These are phyloP conservation scores for Alternaria postmessia DNA, from an alignment of 2,329 filamentous ascomycete species.

Conservation along the genomic window DNA sequence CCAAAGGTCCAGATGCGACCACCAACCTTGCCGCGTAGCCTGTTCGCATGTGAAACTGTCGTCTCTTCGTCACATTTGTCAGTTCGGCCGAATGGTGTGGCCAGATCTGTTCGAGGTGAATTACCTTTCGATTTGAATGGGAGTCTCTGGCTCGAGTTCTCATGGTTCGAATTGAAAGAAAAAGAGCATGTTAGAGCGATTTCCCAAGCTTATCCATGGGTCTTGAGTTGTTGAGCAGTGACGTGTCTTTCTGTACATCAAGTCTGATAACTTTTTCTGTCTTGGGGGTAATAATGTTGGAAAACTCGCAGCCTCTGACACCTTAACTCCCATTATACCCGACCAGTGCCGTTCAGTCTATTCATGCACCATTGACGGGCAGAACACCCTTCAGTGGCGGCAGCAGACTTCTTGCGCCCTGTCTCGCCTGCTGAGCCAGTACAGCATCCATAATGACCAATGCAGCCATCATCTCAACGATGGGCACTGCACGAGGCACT, in stretches of 20 bases:
- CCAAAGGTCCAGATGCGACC: neutral
- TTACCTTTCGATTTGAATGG: neutral
- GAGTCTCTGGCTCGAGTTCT: neutral
- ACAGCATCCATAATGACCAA: constrained; percentile 87
- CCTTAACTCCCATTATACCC: constrained; percentile 4
- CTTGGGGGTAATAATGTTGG: neutral
- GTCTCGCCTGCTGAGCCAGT: constrained; percentile 77
- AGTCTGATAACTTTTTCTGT: constrained; percentile 4
- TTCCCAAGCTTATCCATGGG: neutral
- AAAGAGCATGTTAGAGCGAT: neutral
- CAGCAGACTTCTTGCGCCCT: constrained; percentile 45
- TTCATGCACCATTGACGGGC: constrained; percentile 35
- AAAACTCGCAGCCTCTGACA: constrained; percentile 1
- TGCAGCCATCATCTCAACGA: constrained; percentile 91
- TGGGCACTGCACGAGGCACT: constrained; percentile 84
- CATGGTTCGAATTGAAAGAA: neutral
- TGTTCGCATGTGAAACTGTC: neutral
- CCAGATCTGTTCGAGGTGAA: neutral
- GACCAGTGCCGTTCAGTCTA: neutral
- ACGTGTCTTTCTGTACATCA: neutral
- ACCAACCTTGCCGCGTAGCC: neutral
- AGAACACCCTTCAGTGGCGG: constrained; percentile 51
- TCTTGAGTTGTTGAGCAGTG: neutral
- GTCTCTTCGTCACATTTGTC: neutral
- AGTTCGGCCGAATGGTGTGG: neutral